These are phyloP conservation scores for Friedmanniomyces simplex DNA, from an alignment of 495 filamentous ascomycete species.

Conservation along the genomic window DNA sequence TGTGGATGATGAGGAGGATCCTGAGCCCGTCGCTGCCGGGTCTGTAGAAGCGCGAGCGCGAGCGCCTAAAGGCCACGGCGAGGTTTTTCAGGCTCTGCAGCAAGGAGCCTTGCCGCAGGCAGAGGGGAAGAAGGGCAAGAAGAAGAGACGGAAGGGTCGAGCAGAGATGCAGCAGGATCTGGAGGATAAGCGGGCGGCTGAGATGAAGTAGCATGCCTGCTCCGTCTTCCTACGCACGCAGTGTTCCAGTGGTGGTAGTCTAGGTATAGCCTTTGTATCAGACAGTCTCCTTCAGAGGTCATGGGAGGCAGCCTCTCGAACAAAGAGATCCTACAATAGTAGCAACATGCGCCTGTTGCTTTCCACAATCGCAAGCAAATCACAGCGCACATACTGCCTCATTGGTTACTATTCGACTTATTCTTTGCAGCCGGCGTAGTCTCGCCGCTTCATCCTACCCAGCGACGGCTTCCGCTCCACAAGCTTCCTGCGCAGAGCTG, in stretches of 20 bases:
- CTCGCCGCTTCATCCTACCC: not conserved
- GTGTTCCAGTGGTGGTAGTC: no score
- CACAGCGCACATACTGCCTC: not conserved
- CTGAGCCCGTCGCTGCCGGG: not conserved
- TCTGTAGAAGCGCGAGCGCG: not conserved
- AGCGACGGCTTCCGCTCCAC: not conserved
- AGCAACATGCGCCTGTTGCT: not conserved
- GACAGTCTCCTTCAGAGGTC: not conserved
- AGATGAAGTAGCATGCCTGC: slow-evolving; percentile 10
- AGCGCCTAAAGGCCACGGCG: not conserved
- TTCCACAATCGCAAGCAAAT: not conserved
- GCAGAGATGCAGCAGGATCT: slow-evolving; percentile 2
- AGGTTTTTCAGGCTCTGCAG: slow-evolving; percentile 1
- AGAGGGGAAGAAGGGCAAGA: slow-evolving; percentile 1
- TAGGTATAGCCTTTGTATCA: not conserved
- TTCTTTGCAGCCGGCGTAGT: not conserved
- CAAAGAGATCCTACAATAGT: not conserved
- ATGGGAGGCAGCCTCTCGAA: not conserved
- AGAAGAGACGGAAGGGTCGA: slow-evolving; percentile 10
- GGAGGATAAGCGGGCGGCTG: slow-evolving; percentile 10
- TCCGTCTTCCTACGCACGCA: no score
- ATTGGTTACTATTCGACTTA: not conserved
- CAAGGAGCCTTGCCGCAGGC: not conserved
- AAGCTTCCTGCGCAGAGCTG: not conserved
- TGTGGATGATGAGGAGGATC: not conserved